Evolutionary conservation across 305 asterid species (phyloP).

Genomic region (Nicotiana rustica): DNA sequence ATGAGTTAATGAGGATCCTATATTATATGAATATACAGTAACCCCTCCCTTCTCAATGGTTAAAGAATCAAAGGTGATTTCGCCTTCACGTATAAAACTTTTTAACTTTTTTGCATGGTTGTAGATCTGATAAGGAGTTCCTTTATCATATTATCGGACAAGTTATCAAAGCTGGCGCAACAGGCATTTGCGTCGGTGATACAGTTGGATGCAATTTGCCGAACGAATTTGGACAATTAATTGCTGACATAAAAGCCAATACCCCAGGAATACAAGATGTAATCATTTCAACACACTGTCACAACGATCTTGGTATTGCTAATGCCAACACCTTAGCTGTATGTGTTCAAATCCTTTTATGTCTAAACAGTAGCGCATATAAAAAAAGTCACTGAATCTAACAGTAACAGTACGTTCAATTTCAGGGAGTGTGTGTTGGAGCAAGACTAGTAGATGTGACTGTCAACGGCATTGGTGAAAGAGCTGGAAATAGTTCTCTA

Average conservation of each 20-base stretch:
- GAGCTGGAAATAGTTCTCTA: slow-evolving; percentile 96
- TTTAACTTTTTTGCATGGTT: no score
- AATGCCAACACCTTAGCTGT: slow-evolving; percentile 87
- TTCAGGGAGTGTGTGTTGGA: slow-evolving; percentile 83
- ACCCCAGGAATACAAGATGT: slow-evolving; percentile 85
- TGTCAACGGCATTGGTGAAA: slow-evolving; percentile 93
- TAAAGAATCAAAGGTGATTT: no score
- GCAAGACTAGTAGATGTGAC: slow-evolving; percentile 95
- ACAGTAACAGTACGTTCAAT: neutral
- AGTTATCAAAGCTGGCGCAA: slow-evolving; percentile 90
- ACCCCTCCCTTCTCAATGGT: no score
- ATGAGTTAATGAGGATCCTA: no score
- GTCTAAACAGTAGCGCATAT: no score
- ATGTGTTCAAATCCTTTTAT: neutral
- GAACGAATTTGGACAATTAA: slow-evolving; percentile 67
- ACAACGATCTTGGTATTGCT: slow-evolving; percentile 92
- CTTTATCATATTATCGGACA: slow-evolving; percentile 82
- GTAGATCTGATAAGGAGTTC: slow-evolving; percentile 74
- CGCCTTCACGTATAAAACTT: no score
- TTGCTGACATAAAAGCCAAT: slow-evolving; percentile 78
- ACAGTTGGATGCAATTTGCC: slow-evolving; percentile 83
- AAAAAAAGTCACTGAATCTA: no score
- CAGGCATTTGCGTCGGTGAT: slow-evolving; percentile 50
- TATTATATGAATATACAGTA: no score
- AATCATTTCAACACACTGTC: slow-evolving; percentile 88